phyloP scores from a whole-genome alignment of 768 basidiomycete species.

The Amanita pseudoporphyria region DNA sequence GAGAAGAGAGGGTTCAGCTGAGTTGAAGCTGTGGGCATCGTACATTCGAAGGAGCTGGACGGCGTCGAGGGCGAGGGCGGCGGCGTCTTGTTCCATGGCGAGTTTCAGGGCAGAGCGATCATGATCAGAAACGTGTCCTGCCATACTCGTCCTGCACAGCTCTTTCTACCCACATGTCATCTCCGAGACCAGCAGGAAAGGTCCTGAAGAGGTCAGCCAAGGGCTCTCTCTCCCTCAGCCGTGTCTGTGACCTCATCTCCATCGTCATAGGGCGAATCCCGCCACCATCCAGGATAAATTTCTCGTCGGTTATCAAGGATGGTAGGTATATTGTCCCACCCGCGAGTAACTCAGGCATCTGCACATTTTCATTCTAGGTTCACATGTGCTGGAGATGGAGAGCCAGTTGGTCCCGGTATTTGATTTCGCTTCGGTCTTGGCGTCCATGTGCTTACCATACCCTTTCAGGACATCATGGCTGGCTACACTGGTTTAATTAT shows the following conservation, averaged over 20 bases:
- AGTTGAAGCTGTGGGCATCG: conserved; percentile 9
- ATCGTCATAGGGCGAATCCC: conserved; percentile 45
- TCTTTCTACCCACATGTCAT: neutral
- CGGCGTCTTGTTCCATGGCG: conserved; percentile 31
- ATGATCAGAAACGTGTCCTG: neutral
- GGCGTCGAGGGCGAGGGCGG: conserved; percentile 28
- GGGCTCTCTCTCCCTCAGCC: neutral
- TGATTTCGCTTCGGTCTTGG: neutral
- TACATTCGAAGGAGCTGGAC: conserved; percentile 29
- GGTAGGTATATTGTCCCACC: conserved; percentile 32
- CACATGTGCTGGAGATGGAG: conserved; percentile 60
- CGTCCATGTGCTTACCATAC: neutral
- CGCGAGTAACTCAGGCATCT: neutral
- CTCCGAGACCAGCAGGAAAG: neutral
- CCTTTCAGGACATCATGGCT: conserved; percentile 63
- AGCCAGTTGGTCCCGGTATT: conserved; percentile 51
- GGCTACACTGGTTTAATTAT: conserved; percentile 78
- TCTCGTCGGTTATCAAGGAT: conserved; percentile 82
- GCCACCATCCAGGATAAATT: conserved; percentile 78
- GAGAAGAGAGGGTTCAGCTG: neutral
- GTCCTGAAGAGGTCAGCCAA: conserved; percentile 26
- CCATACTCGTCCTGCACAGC: neutral
- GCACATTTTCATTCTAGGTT: conserved; percentile 37
- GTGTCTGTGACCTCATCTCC: neutral
- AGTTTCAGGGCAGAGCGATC: neutral